Conservation (phyloP, 2,329 filamentous ascomycete species). For the Paecilomyces sp. region DNA sequence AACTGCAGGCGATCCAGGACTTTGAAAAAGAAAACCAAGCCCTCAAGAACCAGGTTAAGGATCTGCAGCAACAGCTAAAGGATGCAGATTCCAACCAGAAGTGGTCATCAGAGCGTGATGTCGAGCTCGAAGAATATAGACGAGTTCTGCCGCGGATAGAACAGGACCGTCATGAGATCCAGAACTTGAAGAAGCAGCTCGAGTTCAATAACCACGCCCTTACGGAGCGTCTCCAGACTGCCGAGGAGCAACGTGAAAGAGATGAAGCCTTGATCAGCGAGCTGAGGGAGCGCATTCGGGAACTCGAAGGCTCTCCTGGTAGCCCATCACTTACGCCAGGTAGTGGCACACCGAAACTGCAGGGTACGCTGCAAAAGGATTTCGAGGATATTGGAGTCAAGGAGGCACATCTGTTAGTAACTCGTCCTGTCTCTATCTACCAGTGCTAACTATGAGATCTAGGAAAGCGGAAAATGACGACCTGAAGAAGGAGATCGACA, state of each 20-base stretch:
- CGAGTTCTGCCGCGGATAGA: constrained; percentile 41
- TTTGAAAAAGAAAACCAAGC: constrained; percentile 42
- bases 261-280: constrained; percentile 36
- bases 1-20: constrained; percentile 42
- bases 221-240: constrained; percentile 35
- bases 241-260: constrained; percentile 36
- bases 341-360: constrained; percentile 30
- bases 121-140: constrained; percentile 38
- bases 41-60: constrained; percentile 39
- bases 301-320: constrained; percentile 33
- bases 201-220: constrained; percentile 43
- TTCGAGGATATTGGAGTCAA: constrained; percentile 33
- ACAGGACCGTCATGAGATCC: constrained; percentile 41
- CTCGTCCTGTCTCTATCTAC: background rate
- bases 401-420: constrained; percentile 32
- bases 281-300: constrained; percentile 34
- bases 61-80: constrained; percentile 41
- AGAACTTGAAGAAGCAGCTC: constrained; percentile 41
- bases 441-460: constrained; percentile 12
- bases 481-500: constrained; percentile 28
- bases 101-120: constrained; percentile 32
- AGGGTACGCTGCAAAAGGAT: constrained; percentile 34
- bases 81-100: constrained; percentile 36
- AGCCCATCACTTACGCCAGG: constrained; percentile 31
- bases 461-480: constrained; percentile 37